Percentiles rank a stretch among this genome's conserved stretches.
Conservation (phyloP, 192 early-diverging fungal genomes). For the Coemansia sp. region DNA sequence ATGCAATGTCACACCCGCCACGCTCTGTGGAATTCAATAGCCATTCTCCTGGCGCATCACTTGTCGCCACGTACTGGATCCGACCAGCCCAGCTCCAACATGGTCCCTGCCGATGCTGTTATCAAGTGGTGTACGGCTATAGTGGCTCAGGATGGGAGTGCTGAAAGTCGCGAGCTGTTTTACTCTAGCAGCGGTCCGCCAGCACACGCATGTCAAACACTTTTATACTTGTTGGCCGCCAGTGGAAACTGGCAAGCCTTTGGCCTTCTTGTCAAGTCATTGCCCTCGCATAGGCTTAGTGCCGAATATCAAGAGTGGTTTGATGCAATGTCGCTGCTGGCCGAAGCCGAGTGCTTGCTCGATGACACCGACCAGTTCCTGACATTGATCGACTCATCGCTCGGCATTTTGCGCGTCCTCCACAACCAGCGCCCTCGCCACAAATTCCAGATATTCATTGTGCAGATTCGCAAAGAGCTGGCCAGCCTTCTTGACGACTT, state of each 20-base stretch:
- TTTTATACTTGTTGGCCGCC: slow-evolving; percentile 32
- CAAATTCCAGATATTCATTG: slow-evolving; percentile 32
- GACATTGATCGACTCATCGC: slow-evolving; percentile 14
- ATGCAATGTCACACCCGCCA: not conserved
- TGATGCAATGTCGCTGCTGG: slow-evolving; percentile 17
- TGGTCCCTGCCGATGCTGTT: slow-evolving; percentile 14
- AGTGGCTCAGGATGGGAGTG: not conserved
- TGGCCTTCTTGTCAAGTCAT: slow-evolving; percentile 21
- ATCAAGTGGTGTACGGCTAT: slow-evolving; percentile 18
- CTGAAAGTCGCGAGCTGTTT: not conserved
- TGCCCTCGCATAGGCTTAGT: slow-evolving; percentile 23
- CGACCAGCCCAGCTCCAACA: not conserved
- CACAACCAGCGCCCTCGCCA: slow-evolving; percentile 18
- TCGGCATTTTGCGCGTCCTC: slow-evolving; percentile 24
- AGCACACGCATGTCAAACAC: slow-evolving; percentile 25
- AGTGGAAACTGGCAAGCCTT: slow-evolving; percentile 27
- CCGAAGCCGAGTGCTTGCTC: slow-evolving; percentile 30
- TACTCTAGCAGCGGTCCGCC: slow-evolving; percentile 34
- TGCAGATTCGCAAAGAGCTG: slow-evolving; percentile 42
- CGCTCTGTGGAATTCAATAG: not conserved
- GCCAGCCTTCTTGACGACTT: slow-evolving; percentile 24
- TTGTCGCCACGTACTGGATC: not conserved
- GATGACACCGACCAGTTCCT: slow-evolving; percentile 16
- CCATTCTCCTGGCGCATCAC: slow-evolving; percentile 13
- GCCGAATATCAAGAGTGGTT: slow-evolving; percentile 26